A percentile compares a stretch with the other conserved stretches of the same genome.
phyloP scores from a whole-genome alignment of 2,329 filamentous ascomycete species.

The Penicillium polonicum region DNA sequence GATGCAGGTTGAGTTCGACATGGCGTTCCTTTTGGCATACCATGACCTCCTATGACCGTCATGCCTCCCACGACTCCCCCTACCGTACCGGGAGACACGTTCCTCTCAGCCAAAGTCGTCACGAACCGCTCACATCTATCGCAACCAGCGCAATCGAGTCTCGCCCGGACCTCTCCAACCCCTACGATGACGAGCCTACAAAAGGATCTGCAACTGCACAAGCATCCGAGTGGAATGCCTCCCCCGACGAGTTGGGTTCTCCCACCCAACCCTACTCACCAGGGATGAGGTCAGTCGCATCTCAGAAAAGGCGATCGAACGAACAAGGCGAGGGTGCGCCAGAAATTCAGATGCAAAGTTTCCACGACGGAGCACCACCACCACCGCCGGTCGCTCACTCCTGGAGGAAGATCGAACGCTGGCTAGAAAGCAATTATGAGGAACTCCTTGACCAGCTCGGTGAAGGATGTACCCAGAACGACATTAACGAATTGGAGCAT shows the following conservation, averaged over 20 bases:
- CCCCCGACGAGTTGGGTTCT: slow-evolving; percentile 55
- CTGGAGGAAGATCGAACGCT: slow-evolving; percentile 90
- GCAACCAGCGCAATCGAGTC: slow-evolving; percentile 85
- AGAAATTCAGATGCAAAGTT: slow-evolving; percentile 95
- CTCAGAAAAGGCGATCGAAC: slow-evolving; percentile 59
- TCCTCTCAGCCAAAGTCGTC: slow-evolving; percentile 76
- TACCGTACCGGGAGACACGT: slow-evolving; percentile 89
- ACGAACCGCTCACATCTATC: slow-evolving; percentile 80
- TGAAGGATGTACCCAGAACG: slow-evolving; percentile 88
- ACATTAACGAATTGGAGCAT: slow-evolving; percentile 95
- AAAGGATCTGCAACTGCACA: slow-evolving; percentile 57
- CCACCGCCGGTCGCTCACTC: slow-evolving; percentile 84
- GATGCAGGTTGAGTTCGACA: slow-evolving; percentile 62
- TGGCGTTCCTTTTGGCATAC: slow-evolving; percentile 95
- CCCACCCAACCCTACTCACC: slow-evolving; percentile 79
- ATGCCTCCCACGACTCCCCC: slow-evolving; percentile 89
- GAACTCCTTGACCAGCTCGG: slow-evolving; percentile 92
- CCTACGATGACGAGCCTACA: slow-evolving; percentile 71
- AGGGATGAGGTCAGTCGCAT: slow-evolving; percentile 76
- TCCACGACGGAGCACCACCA: slow-evolving; percentile 86
- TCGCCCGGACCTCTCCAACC: slow-evolving; percentile 74
- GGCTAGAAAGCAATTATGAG: slow-evolving; percentile 92
- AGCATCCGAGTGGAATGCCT: slow-evolving; percentile 61
- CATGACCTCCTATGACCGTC: slow-evolving; percentile 75
- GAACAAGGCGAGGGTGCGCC: slow-evolving; percentile 68